Base-by-base conservation (phyloP, 2,329 filamentous ascomycete species). In the Fusarium sp. region DNA sequence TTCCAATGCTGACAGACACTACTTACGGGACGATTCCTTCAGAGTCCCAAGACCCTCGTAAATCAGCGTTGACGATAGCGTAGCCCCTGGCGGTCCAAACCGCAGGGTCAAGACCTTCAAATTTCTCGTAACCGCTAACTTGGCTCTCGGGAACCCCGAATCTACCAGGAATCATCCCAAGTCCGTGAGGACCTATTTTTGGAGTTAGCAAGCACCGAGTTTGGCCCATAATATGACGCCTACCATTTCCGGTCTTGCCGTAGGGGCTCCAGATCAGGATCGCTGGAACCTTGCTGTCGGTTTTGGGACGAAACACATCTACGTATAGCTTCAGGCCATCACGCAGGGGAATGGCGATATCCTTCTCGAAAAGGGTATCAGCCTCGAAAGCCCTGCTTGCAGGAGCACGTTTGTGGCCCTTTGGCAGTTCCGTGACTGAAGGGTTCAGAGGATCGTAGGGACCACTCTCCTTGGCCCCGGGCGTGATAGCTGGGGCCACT, bases 241-340 rank as follows among this genome's bases (percentile, higher is more conserved):
- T 24, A 46, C 43, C 57, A 37, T 57, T 57, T 33, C 57, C 56
- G 14, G 51, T 56, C 30, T 60, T 60, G 17, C 56, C 56, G 10
- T 60, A 57, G 4, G 56, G 56, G 13, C 44, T 41, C 52, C 57
- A 61, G 13, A 47, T 35, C 1, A 61, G 32, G 2, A 61, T 35
- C 0, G 45, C 53, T 28, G 57, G 57, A 7, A 57, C 44, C 20
- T 45, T 57, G 3, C 22, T 24, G 3, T n/a, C 20, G 20, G 6
- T 37, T 4, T 35, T 30, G 4, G 57, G 57, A 6, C 57, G 52
- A 22, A 57, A 61, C 0, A 61, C 35, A 30, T 61, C 57, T 3
- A 39, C 53, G 13, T 43, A 50, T 6, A 61, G 30, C 19, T 61
- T 61, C 6, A 57, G 9, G 3, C 57, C 57, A 10, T 61, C 53